Conservation (phyloP, 2,329 filamentous ascomycete species). For the Cucurbitaria berberidis region DNA sequence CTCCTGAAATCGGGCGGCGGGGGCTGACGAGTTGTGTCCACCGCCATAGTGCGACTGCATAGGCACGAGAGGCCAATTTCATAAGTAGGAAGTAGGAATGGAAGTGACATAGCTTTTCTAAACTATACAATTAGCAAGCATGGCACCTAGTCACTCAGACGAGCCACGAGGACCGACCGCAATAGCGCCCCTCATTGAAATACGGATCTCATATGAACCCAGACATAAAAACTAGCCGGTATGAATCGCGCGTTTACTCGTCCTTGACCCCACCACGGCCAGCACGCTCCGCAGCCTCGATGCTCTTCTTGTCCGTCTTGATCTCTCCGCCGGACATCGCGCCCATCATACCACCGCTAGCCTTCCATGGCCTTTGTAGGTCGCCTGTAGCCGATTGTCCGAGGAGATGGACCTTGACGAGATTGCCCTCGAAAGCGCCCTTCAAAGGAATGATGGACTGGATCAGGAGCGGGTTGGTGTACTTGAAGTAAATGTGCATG, state of each 20-base stretch:
- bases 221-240: not conserved
- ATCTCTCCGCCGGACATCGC: constrained; percentile 73
- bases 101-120: not conserved
- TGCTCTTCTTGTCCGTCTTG: constrained; percentile 78
- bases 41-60: too few relatives aligned
- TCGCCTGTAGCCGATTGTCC: constrained; percentile 87
- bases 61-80: too few relatives aligned
- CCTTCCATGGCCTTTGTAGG: constrained; percentile 95
- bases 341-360: constrained; percentile 79
- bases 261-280: constrained; percentile 60
- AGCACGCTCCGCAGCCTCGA: constrained; percentile 59
- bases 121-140: constrained; percentile 9
- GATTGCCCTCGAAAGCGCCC: constrained; percentile 91
- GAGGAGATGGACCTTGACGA: constrained; percentile 93
- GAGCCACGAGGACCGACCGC: not conserved
- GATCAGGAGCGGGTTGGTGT: constrained; percentile 98
- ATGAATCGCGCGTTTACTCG: constrained; percentile 47
- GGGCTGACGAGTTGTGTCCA: too few relatives aligned
- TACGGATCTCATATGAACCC: not conserved
- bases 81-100: not conserved
- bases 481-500: constrained; percentile 99
- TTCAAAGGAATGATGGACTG: constrained; percentile 99
- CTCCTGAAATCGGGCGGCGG: too few relatives aligned
- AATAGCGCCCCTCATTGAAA: not conserved
- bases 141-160: not conserved